phyloP scores from a whole-genome alignment of 805 yeast species.

The Candida boleticola region DNA sequence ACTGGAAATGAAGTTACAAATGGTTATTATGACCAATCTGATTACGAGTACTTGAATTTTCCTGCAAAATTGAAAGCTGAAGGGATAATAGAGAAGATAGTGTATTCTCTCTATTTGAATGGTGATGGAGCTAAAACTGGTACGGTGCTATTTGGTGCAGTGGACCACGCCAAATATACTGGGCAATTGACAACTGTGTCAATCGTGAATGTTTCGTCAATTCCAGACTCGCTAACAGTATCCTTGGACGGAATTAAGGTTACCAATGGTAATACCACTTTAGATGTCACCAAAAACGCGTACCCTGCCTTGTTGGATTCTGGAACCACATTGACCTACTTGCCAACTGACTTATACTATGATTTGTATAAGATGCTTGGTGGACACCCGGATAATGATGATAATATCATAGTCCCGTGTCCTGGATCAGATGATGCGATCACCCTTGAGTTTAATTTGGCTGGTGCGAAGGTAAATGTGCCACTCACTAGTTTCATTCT shows the following conservation, averaged over 20 bases:
- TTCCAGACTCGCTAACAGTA: no score
- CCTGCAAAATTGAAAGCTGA: conserved; percentile 30
- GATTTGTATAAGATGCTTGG: background rate
- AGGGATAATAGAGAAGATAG: conserved; percentile 32
- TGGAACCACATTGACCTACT: background rate
- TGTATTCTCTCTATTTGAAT: conserved; percentile 38
- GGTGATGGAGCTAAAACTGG: conserved; percentile 24
- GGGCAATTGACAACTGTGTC: conserved; percentile 30
- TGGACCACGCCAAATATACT: conserved; percentile 40
- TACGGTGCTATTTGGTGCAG: conserved; percentile 41
- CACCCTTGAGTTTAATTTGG: conserved; percentile 48
- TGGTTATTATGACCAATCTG: background rate
- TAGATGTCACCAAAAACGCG: background rate
- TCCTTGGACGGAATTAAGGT: background rate
- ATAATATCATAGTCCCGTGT: conserved; percentile 35
- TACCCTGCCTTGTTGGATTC: background rate
- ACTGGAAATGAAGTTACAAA: conserved; percentile 8
- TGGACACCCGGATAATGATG: background rate
- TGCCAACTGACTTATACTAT: background rate
- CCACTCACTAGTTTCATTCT: conserved; percentile 39
- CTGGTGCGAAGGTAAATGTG: conserved; percentile 52
- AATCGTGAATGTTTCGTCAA: background rate
- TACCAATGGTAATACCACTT: background rate
- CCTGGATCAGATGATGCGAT: conserved; percentile 14
- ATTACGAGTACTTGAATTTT: conserved; percentile 33